phyloP scores from a whole-genome alignment of 805 yeast genomes.

The Wickerhamiella hasegawae region DNA sequence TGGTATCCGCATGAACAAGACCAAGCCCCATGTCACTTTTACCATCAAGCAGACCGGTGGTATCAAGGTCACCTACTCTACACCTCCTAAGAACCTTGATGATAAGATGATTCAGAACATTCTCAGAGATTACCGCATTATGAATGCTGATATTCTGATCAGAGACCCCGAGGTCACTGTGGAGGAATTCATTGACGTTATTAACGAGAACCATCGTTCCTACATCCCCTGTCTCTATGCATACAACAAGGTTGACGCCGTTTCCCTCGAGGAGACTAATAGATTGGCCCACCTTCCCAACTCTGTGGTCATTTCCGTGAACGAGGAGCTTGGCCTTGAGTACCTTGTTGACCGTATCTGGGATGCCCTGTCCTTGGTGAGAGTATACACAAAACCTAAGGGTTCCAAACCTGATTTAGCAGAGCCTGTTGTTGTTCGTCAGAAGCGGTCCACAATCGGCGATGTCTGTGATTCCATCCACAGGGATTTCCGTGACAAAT shows the following conservation, averaged over 20 bases:
- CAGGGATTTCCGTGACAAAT: constrained; percentile 78
- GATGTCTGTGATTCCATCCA: constrained; percentile 86
- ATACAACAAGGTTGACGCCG: constrained; percentile 91
- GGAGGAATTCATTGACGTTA: constrained; percentile 84
- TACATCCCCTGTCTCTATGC: constrained; percentile 86
- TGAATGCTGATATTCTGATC: constrained; percentile 83
- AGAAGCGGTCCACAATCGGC: constrained; percentile 53
- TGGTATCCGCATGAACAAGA: constrained; percentile 78
- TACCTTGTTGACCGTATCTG: constrained; percentile 89
- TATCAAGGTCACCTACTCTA: constrained; percentile 60
- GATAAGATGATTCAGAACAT: constrained; percentile 66
- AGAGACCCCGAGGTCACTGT: constrained; percentile 81
- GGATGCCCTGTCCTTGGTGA: constrained; percentile 64
- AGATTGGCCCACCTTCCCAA: constrained; percentile 82
- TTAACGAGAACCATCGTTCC: constrained; percentile 74
- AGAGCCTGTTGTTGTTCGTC: constrained; percentile 86
- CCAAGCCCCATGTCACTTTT: constrained; percentile 63
- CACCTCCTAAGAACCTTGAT: constrained; percentile 68
- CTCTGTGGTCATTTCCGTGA: constrained; percentile 89
- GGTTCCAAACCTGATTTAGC: constrained; percentile 66
- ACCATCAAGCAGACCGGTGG: constrained; percentile 83
- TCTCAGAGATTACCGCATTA: constrained; percentile 73
- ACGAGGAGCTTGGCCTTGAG: constrained; percentile 66
- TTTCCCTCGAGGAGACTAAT: constrained; percentile 86
- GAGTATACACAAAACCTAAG: constrained; percentile 73